Conservation (phyloP, 371 early-diverging fungal genomes). For the Zychaea mexicana region DNA sequence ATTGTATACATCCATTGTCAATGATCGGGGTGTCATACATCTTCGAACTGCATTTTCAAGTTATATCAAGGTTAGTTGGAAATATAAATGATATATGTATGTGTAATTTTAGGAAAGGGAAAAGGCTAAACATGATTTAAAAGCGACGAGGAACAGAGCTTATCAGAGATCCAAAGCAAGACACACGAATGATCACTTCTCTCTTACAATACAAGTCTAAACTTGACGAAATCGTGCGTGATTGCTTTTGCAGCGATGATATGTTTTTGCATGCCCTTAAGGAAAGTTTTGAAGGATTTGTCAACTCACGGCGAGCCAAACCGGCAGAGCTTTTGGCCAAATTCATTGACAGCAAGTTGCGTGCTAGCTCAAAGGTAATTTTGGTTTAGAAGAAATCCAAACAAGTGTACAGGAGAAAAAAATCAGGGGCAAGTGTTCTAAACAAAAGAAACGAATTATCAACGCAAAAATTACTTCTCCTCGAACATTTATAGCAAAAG, state of each 20-base stretch:
- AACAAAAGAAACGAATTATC: too few species aligned
- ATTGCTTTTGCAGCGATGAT: constrained; percentile 64
- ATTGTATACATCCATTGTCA: constrained; percentile 44
- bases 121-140: background rate
- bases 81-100: background rate
- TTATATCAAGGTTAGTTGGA: constrained; percentile 33
- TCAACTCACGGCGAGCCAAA: constrained; percentile 82
- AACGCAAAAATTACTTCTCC: background rate
- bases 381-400: background rate
- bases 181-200: constrained; percentile 57
- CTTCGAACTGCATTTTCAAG: constrained; percentile 31
- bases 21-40: constrained; percentile 11
- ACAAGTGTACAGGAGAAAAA: background rate
- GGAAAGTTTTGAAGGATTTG: constrained; percentile 85
- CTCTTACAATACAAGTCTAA: constrained; percentile 71
- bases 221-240: constrained; percentile 62
- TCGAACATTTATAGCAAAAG: constrained; percentile 20
- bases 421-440: too few species aligned
- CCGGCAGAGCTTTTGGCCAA: constrained; percentile 91
- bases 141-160: constrained; percentile 26
- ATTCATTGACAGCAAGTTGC: constrained; percentile 68
- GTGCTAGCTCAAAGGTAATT: constrained; percentile 53
- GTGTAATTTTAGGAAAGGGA: background rate
- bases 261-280: constrained; percentile 70
- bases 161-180: constrained; percentile 29